These are phyloP conservation scores for Solanum gracilifrons DNA, from an alignment of 257 asterid species.

Conservation along the genomic window DNA sequence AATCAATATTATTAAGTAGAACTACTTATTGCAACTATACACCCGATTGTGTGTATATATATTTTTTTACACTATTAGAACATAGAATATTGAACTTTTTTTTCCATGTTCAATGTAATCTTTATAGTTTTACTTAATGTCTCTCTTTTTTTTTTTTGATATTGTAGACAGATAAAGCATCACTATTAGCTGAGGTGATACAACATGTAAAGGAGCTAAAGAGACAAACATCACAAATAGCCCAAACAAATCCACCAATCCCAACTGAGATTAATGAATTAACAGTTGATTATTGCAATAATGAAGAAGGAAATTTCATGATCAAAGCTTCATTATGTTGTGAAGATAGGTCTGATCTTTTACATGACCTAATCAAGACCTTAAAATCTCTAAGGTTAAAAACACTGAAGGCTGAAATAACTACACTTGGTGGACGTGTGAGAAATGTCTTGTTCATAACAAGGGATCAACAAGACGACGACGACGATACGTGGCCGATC, in stretches of 20 bases:
- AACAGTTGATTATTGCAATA: slow-evolving; percentile 40
- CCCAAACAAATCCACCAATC: slow-evolving; percentile 29
- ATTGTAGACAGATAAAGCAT: slow-evolving; percentile 72
- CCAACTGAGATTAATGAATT: slow-evolving; percentile 72
- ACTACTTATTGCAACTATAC: no score
- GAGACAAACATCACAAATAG: slow-evolving; percentile 50
- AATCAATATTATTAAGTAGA: no score
- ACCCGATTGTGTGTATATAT: no score
- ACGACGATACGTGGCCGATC: background rate
- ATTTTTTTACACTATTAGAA: background rate
- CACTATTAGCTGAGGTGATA: slow-evolving; percentile 83
- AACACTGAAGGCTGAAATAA: slow-evolving; percentile 68
- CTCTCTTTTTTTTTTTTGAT: background rate
- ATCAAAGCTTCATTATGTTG: slow-evolving; percentile 77
- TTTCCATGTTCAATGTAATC: background rate
- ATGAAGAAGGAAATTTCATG: slow-evolving; percentile 34
- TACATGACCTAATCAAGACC: slow-evolving; percentile 68
- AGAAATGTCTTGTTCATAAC: slow-evolving; percentile 63
- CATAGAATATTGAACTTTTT: background rate
- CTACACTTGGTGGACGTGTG: slow-evolving; percentile 69
- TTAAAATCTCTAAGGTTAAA: slow-evolving; percentile 47
- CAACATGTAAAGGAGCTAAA: slow-evolving; percentile 83
- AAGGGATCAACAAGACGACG: slow-evolving; percentile 15
- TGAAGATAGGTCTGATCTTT: slow-evolving; percentile 71
- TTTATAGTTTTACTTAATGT: background rate